These are phyloP conservation scores for Corchorus capsularis DNA, from an alignment of 345 rosid genomes.

Conservation along the genomic window DNA sequence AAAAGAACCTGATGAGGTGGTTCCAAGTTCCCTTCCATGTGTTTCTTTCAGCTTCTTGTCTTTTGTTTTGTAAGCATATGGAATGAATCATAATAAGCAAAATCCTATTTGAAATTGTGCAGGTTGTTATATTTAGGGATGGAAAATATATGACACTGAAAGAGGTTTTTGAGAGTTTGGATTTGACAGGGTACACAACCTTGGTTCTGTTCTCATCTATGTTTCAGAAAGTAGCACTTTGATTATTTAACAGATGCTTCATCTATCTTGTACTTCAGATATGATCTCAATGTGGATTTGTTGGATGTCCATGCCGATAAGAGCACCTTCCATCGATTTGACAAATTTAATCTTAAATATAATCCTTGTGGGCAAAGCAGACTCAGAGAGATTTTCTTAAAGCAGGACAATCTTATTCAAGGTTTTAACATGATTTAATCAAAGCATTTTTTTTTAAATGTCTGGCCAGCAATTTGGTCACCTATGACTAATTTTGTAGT, in stretches of 20 bases:
- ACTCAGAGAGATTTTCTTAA: conserved; percentile 57
- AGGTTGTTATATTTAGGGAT: conserved; percentile 66
- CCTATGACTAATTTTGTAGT: background rate
- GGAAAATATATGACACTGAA: conserved; percentile 56
- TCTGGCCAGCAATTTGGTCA: background rate
- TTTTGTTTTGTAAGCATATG: background rate
- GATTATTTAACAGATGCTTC: background rate
- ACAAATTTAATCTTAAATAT: conserved; percentile 60
- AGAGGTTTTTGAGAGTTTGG: conserved; percentile 60
- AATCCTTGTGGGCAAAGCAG: conserved; percentile 68
- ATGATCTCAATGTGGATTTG: conserved; percentile 58
- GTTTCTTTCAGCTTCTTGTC: background rate
- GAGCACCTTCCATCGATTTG: conserved; percentile 58
- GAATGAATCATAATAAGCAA: conserved; percentile 1
- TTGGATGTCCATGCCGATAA: conserved; percentile 63
- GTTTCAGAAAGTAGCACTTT: conserved; percentile 1
- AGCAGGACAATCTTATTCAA: conserved; percentile 62
- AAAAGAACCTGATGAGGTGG: conserved; percentile 59
- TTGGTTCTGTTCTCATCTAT: background rate
- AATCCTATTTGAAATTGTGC: conserved; percentile 13
- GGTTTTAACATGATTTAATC: conserved; percentile 28
- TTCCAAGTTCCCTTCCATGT: conserved; percentile 8
- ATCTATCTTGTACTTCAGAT: conserved; percentile 34
- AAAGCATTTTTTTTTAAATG: background rate
- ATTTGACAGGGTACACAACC: conserved; percentile 44